Base-by-base conservation (phyloP, 202 grass and related monocot genomes). In the Dendrocalamus latiflorus region DNA sequence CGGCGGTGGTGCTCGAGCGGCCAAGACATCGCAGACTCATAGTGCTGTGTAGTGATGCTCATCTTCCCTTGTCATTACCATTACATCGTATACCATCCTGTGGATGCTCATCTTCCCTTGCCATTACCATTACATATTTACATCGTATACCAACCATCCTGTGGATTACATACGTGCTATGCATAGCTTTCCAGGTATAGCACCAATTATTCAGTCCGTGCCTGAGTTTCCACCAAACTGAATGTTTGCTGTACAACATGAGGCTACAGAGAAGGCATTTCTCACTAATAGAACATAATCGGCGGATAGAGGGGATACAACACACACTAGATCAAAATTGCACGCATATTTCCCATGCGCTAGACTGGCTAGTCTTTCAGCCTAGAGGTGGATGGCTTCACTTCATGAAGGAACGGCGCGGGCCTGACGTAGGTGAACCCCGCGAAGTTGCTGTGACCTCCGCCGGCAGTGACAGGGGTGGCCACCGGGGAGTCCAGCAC, bases 401-500 rank as follows among this genome's bases (percentile, higher is more conserved):
- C 87, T 36, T 88, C 89, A 25, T 88, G 82, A 33, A 91, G 87
- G 73, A 90, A 88, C 3, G 92, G 78, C 1, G 82, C 77, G 0
- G 93, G 91, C 70, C 87, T 88, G 60, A 91, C 88, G 5, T 97
- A 97, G 44, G 84, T 89, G 86, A 97, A 97, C 45, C 93, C 88
- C 0, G 41, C 45, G 17, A 97, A 97, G 48, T 83, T 80, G 68
- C 72, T 77, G 39, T 84, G 84, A 22, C 87, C 85, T 1, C 66
- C 83, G 24, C 81, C 44, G 39, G 80, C 86, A 0, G 90, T 74
- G 16, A 89, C 86, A 1, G 93, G 93, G 30, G 84, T 97, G 66
- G 75, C 75, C 20, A 91, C 86, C 1, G 93, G 91, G 2, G 93
- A 97, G 84, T 93, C 93, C 70, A 89, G 74, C 72, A 93, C 70